Evolutionary conservation across 441 rosid genomes (phyloP), one percentile per base, ranked within the genome.

Genomic region (Pelargonium fulgidum): DNA sequence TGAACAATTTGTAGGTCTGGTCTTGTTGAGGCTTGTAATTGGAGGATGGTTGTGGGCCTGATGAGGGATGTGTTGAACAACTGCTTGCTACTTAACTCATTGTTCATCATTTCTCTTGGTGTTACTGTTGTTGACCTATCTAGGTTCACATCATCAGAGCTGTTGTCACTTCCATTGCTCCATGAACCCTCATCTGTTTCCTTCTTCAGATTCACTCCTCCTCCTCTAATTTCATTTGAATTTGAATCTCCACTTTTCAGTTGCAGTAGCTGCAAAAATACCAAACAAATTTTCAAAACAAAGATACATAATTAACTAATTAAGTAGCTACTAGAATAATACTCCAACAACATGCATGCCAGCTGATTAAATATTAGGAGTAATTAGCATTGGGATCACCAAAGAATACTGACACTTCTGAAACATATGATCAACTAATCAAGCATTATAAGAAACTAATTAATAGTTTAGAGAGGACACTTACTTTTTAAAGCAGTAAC

Each of bases 131-230:
- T 79, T 13, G 87, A 73, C 0, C 72, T 76, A 2, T 83, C 89
- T 17, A 85, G 65, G 79, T 90, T 88, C 62, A 83, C 76, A 73
- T 87, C 98, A 29, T 87, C 98, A 29, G 81, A 85, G 70, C 87
- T 85, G 77, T 77, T 85, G 1, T 87, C 90, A 68, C 96, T 89
- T 65, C 89, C 93, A 74, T 89, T 87, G 88, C 93, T 90, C 90
- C 96, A 83, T 22, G 93, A 89, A 42, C 76, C 84, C 41, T 87
- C 45, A 16, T 78, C 93, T 52, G 76, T 70, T 71, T 90, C 95
- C 83, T 84, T 84, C 81, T 84, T 89, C 41, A 82, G 64, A 66
- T 58, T 69, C n/a, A 41, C 20, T 3, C 63, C 29, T 24, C 29
- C 29, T 1, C 29, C 29, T 24, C 29, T 24, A 24, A 24, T 24